Conservation (phyloP, 768 basidiomycete species). For the Lactarius psammicola region DNA sequence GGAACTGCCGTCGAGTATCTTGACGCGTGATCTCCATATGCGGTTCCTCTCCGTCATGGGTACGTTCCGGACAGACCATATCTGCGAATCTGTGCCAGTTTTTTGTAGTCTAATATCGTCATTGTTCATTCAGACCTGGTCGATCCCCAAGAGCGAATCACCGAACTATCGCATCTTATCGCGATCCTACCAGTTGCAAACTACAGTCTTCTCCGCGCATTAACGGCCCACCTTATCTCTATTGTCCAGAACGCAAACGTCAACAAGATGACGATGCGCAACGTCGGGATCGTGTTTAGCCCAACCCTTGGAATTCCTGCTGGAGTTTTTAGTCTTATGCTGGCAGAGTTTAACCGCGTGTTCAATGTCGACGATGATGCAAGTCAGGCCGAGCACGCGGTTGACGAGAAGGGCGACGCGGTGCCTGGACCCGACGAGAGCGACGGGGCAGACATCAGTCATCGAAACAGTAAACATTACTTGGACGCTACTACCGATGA, state of each 20-base stretch:
- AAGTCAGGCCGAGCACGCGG: slow-evolving; percentile 28
- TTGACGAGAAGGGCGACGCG: slow-evolving; percentile 18
- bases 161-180: slow-evolving; percentile 82
- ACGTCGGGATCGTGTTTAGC: slow-evolving; percentile 98
- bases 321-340: slow-evolving; percentile 91
- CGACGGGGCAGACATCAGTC: slow-evolving; percentile 43
- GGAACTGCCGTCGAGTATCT: slow-evolving; percentile 88
- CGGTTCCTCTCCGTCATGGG: slow-evolving; percentile 92
- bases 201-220: slow-evolving; percentile 89
- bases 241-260: slow-evolving; percentile 86
- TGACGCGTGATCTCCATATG: slow-evolving; percentile 89
- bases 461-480: slow-evolving; percentile 83
- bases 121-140: slow-evolving; percentile 65
- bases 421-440: slow-evolving; percentile 20
- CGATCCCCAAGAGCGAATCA: slow-evolving; percentile 83
- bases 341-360: slow-evolving; percentile 89
- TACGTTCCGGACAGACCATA: slow-evolving; percentile 42
- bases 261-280: slow-evolving; percentile 99
- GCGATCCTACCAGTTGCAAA: slow-evolving; percentile 86
- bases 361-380: slow-evolving; percentile 71
- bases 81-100: slow-evolving; percentile 12
- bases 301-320: slow-evolving; percentile 98
- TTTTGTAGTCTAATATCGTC: slow-evolving; percentile 15
- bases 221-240: slow-evolving; percentile 92
- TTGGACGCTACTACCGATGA: slow-evolving; percentile 80